phyloP scores from a whole-genome alignment of 2,329 filamentous ascomycete species.

The Xenoacremonium recifei region DNA sequence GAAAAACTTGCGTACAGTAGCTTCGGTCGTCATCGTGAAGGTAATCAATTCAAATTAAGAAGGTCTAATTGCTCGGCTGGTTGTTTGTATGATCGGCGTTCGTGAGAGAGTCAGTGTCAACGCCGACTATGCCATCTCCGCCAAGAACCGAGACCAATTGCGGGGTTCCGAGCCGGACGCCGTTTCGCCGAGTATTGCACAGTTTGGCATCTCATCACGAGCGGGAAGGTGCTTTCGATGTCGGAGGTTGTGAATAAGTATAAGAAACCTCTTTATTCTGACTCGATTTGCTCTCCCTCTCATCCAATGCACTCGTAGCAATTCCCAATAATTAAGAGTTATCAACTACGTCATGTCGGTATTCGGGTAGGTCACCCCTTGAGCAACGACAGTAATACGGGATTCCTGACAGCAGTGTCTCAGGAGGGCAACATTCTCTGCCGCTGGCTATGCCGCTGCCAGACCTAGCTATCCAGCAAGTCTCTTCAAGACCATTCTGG shows the following conservation, averaged over 20 bases:
- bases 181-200: not conserved
- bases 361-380: slow-evolving; percentile 21
- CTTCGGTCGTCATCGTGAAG: slow-evolving; percentile 62
- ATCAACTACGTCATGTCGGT: slow-evolving; percentile 16
- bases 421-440: slow-evolving; percentile 56
- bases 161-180: slow-evolving; percentile 20
- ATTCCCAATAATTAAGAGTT: not conserved
- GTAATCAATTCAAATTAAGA: too few species aligned
- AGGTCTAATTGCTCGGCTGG: too few species aligned
- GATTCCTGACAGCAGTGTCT: too few species aligned
- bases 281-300: too few species aligned
- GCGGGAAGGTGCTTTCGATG: too few species aligned
- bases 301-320: too few species aligned
- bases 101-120: not conserved
- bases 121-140: too few species aligned
- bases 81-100: too few species aligned
- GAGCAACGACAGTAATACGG: too few species aligned
- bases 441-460: slow-evolving; percentile 57
- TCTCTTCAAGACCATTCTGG: slow-evolving; percentile 53
- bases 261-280: too few species aligned
- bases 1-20: slow-evolving; percentile 77
- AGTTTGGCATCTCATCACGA: too few species aligned
- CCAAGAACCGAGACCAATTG: slow-evolving; percentile 14
- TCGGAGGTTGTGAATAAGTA: too few species aligned
- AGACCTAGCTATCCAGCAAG: slow-evolving; percentile 56